Evolutionary conservation across 805 yeast genomes (phyloP), one percentile per base, ranked within the genome.

Genomic region (Blastobotrys mokoenaii): DNA sequence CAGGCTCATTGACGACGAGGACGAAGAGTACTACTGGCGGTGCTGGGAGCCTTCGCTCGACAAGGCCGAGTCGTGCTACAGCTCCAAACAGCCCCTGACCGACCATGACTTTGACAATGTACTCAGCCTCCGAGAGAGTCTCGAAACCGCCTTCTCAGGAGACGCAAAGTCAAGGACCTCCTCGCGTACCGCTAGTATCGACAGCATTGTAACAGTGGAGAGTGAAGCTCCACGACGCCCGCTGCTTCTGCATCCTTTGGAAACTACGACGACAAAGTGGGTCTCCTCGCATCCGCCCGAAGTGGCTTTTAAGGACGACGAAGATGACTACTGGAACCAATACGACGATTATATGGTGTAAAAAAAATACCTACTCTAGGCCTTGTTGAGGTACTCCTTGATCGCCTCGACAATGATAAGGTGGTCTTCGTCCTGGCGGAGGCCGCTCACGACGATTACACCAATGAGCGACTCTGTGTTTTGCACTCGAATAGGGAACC

Each of bases 401-500:
- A 57, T 45, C 16, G 51, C 37, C n/a, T 44, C 49, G 40, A 51
- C 53, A 17, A 53, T 48, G 12, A 59, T 50, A 38, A 43, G 45
- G 45, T 61, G 65, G 47, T 60, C 63, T 25, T 50, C 49, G 33
- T 58, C 51, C 50, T 58, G 63, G 12, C 53, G 48, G 31, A 57
- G 48, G 5, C 64, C 65, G 38, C 56, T 49, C 10, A 61, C 65
- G 11, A 56, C 51, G 14, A 58, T 45, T 2, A 56, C 57, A 4
- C 58, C 65, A 11, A 52, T 55, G n/a, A 59, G 41, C 9, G 62
- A 61, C 43, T 59, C 65, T 15, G 46, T 43, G 15, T 63, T 63
- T 10, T 46, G 45, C 14, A 59, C 63, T 3, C 65, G 52, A 27
- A 61, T 46, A 7, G 65, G 65, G 40, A 60, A 55, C 3, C 57